Evolutionary conservation across 108 stramenopile species (phyloP).

Genomic region (Craspedostauros australis): DNA sequence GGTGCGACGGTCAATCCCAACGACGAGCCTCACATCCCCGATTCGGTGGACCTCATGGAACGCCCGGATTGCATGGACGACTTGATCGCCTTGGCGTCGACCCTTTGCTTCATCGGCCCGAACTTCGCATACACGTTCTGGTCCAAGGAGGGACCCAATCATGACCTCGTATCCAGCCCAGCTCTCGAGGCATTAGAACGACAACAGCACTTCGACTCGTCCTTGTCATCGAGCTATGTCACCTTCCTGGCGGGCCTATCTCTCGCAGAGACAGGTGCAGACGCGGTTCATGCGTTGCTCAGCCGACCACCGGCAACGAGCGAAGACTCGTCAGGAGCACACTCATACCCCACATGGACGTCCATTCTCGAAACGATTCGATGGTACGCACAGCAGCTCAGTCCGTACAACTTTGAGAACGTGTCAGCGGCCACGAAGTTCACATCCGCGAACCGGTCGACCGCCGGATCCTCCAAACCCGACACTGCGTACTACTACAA

Average conservation of each 20-base stretch:
- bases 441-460: not conserved
- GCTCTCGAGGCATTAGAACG: constrained; percentile 40
- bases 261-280: constrained; percentile 34
- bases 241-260: constrained; percentile 68
- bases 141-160: constrained; percentile 19
- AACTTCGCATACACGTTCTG: constrained; percentile 58
- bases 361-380: constrained; percentile 35
- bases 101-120: constrained; percentile 49
- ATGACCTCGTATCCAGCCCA: constrained; percentile 38
- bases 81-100: constrained; percentile 58
- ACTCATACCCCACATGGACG: constrained; percentile 28
- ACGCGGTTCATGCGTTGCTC: constrained; percentile 40
- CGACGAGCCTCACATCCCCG: constrained; percentile 23
- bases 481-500: constrained; percentile 74
- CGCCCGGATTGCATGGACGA: constrained; percentile 85
- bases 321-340: constrained; percentile 1
- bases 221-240: constrained; percentile 46
- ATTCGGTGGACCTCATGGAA: constrained; percentile 60
- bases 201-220: constrained; percentile 40
- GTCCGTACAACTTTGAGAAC: constrained; percentile 18
- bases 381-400: constrained; percentile 67
- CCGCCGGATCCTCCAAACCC: constrained; percentile 1
- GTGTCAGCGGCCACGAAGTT: not conserved
- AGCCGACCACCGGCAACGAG: not conserved
- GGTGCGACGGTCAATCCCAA: constrained; percentile 18